These are phyloP conservation scores for Podila epigama DNA, from an alignment of 192 early-diverging fungal species.

Conservation along the genomic window DNA sequence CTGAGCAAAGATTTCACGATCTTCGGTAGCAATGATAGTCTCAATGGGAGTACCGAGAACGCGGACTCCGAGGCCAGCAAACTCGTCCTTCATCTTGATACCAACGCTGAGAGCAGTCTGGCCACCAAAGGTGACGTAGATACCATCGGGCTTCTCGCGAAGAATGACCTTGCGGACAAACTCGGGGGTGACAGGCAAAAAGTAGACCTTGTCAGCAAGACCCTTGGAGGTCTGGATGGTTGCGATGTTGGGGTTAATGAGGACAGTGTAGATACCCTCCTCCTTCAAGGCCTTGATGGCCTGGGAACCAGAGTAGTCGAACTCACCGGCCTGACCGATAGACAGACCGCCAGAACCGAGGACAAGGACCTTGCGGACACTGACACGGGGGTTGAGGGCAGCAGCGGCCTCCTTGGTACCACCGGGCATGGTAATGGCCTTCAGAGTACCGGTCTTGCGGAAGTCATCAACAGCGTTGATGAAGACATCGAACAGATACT, in stretches of 20 bases:
- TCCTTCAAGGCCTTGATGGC: conserved; percentile 99
- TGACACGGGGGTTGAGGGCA: conserved; percentile 59
- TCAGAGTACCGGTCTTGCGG: conserved; percentile 69
- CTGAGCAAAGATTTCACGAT: conserved; percentile 93
- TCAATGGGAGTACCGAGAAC: conserved; percentile 95
- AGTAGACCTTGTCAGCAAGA: conserved; percentile 98
- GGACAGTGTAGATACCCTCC: conserved; percentile 95
- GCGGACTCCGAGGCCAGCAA: conserved; percentile 86
- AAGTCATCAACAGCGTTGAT: conserved; percentile 80
- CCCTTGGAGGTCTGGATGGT: conserved; percentile 99
- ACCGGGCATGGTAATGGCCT: conserved; percentile 76
- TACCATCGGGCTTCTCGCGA: conserved; percentile 97
- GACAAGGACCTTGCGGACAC: conserved; percentile 91
- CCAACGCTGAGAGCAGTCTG: conserved; percentile 98
- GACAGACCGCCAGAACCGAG: conserved; percentile 96
- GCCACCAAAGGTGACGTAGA: conserved; percentile 98
- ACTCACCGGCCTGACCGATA: conserved; percentile 99
- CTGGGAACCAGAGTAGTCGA: conserved; percentile 95
- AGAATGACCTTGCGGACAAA: conserved; percentile 95
- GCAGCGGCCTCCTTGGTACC: conserved; percentile 54
- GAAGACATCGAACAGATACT: conserved; percentile 97
- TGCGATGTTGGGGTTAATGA: conserved; percentile 99
- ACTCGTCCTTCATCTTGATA: conserved; percentile 93
- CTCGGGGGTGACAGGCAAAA: conserved; percentile 94
- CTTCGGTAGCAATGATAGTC: conserved; percentile 97